Conservation (phyloP, 2,329 filamentous ascomycete species). For the Pestalotiopsis sp. region DNA sequence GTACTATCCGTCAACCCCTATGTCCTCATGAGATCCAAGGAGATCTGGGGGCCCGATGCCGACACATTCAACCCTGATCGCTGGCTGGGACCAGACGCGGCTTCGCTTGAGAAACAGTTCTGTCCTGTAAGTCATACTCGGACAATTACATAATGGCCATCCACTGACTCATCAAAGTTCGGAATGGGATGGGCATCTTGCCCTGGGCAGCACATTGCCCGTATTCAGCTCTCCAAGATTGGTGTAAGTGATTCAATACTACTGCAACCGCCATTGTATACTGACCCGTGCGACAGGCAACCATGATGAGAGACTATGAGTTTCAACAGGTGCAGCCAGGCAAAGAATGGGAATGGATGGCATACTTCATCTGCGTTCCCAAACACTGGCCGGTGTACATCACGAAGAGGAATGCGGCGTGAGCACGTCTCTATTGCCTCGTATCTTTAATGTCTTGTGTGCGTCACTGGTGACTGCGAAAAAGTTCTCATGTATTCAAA, state of each 20-base stretch:
- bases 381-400: constrained; percentile 11
- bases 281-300: constrained; percentile 5
- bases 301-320: constrained; percentile 11
- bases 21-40: constrained; percentile 5
- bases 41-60: not conserved
- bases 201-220: constrained; percentile 12
- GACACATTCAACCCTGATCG: constrained; percentile 12
- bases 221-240: constrained; percentile 12
- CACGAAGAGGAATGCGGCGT: not conserved
- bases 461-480: not conserved
- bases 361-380: constrained; percentile 13
- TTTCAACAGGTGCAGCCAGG: constrained; percentile 10
- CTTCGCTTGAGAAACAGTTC: constrained; percentile 6
- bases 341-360: constrained; percentile 8
- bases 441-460: not conserved
- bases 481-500: not conserved
- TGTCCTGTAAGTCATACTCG: not conserved
- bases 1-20: constrained; percentile 5
- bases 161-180: not conserved
- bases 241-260: constrained; percentile 1
- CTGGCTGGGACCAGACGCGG: constrained; percentile 8
- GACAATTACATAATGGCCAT: not conserved
- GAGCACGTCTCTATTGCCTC: not conserved
- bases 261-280: not conserved
- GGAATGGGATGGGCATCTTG: constrained; percentile 12